Percentiles rank a stretch among this genome's conserved stretches.
Evolutionary conservation across 208 protist species (phyloP).

Genomic region (Trichomonas gallinae): DNA sequence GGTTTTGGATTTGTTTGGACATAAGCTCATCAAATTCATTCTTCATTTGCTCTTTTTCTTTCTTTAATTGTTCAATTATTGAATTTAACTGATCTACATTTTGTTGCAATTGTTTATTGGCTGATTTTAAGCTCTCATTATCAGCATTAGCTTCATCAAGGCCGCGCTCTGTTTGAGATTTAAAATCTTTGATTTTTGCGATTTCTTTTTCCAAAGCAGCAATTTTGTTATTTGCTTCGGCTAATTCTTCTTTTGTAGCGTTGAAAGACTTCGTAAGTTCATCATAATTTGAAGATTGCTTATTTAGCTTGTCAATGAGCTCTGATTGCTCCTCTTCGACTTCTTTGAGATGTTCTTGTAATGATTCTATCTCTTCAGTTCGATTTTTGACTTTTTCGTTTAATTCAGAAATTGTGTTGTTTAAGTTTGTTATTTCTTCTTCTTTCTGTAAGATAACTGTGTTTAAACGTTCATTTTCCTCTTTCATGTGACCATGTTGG

Average conservation of each 20-base stretch:
- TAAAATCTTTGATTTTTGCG: background rate
- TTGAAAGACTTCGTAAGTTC: background rate
- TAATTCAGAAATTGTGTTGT: background rate
- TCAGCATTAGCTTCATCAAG: background rate
- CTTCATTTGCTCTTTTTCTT: background rate
- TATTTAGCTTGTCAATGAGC: background rate
- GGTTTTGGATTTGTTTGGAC: background rate
- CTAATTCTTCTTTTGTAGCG: background rate
- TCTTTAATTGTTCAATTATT: background rate
- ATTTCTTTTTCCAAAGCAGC: background rate
- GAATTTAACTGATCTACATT: background rate
- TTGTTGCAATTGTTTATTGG: background rate
- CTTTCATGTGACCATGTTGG: background rate
- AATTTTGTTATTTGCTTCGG: background rate
- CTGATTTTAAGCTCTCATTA: background rate
- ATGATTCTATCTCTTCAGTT: background rate
- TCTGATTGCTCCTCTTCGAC: background rate
- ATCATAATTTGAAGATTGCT: background rate
- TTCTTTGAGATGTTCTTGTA: background rate
- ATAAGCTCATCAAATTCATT: background rate
- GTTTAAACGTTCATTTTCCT: background rate
- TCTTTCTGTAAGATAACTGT: background rate
- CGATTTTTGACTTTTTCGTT: background rate
- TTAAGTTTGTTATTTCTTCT: background rate
- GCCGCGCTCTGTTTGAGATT: background rate